Evolutionary conservation across 2,329 filamentous ascomycete genomes (phyloP).

Genomic region (Aureobasidium namibiae): DNA sequence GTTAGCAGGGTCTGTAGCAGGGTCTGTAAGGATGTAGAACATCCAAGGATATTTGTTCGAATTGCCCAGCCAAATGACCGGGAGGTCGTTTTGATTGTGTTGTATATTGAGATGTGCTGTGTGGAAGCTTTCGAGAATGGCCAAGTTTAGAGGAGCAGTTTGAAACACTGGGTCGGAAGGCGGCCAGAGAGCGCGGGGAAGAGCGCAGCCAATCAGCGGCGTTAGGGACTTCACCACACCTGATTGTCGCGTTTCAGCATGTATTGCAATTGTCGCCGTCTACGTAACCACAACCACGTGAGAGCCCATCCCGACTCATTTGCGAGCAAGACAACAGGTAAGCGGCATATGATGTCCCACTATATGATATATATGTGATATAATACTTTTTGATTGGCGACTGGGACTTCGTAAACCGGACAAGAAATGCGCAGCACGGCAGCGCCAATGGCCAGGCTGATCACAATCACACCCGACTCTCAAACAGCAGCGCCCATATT

Average conservation of each 20-base stretch:
- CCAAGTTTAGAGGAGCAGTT: neutral
- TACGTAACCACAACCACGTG: conserved; percentile 2
- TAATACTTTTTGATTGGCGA: neutral
- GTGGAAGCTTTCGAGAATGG: conserved; percentile 8
- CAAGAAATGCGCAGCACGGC: neutral
- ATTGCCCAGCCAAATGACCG: neutral
- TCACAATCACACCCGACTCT: conserved; percentile 4
- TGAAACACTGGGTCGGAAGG: conserved; percentile 7
- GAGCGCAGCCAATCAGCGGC: neutral
- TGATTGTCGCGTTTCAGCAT: neutral
- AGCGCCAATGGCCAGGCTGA: neutral
- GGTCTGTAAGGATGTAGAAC: conserved; percentile 9
- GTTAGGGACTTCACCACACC: neutral
- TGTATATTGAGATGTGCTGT: neutral
- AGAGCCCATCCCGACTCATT: neutral
- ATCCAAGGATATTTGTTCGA: neutral
- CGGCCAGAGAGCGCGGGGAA: neutral
- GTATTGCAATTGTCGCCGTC: neutral
- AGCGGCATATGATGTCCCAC: conserved; percentile 4
- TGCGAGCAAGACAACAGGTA: conserved; percentile 6
- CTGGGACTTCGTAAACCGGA: neutral
- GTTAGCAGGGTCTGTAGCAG: neutral
- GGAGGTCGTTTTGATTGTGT: conserved; percentile 1
- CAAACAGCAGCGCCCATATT: neutral
- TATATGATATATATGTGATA: conserved; percentile 5